Percentiles rank a stretch among this genome's conserved stretches.
Conservation (phyloP, 2,329 filamentous ascomycete genomes). For the Ceratocystis cubensis region DNA sequence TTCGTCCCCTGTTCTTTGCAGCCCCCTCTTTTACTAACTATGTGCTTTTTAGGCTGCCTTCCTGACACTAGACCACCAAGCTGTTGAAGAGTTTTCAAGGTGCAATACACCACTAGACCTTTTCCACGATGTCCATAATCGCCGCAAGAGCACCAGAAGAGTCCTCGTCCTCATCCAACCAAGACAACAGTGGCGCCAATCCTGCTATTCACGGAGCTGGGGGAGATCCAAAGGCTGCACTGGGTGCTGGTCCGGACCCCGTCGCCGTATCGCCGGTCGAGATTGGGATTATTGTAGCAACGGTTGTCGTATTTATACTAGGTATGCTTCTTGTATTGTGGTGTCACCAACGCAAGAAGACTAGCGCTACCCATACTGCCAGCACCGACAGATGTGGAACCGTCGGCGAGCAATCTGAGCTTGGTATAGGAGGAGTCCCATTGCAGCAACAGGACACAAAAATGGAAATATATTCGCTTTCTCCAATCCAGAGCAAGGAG, state of each 20-base stretch:
- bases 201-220: constrained; percentile 19
- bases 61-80: background rate
- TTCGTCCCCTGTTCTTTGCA: background rate
- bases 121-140: constrained; percentile 5
- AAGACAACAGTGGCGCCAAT: constrained; percentile 20
- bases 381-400: background rate
- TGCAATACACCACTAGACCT: background rate
- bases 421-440: background rate
- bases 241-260: constrained; percentile 18
- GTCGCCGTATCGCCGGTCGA: constrained; percentile 18
- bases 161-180: background rate
- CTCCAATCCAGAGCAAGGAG: constrained; percentile 14
- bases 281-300: constrained; percentile 20
- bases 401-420: background rate
- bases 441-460: constrained; percentile 12
- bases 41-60: background rate
- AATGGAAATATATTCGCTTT: constrained; percentile 4
- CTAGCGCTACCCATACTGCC: background rate
- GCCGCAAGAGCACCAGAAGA: background rate
- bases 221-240: constrained; percentile 19
- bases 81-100: background rate
- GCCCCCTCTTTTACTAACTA: background rate
- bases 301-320: constrained; percentile 16
- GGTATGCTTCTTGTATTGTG: constrained; percentile 20
- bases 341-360: constrained; percentile 19